phyloP scores from a whole-genome alignment of 1,139 yeast genomes.

The Scheffersomyces stambukii region DNA sequence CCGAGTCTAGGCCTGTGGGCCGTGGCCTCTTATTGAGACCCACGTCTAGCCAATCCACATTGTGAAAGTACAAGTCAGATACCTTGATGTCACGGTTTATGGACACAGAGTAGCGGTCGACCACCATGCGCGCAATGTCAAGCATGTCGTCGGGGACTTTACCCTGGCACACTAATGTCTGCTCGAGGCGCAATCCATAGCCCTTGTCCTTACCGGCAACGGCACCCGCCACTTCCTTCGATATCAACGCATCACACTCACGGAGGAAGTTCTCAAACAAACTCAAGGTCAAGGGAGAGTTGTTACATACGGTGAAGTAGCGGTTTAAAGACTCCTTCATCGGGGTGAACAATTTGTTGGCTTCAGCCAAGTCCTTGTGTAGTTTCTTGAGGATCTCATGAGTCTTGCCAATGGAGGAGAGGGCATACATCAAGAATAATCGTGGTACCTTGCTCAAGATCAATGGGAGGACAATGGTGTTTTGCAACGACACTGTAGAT shows the following conservation, averaged over 20 bases:
- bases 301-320: conserved; percentile 48
- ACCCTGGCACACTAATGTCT: conserved; percentile 63
- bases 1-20: too few relatives aligned
- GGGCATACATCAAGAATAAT: conserved; percentile 61
- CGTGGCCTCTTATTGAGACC: conserved; percentile 20
- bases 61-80: conserved; percentile 58
- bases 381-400: conserved; percentile 53
- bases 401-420: conserved; percentile 66
- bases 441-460: conserved; percentile 68
- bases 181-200: conserved; percentile 50
- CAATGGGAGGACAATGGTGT: conserved; percentile 47
- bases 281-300: conserved; percentile 55
- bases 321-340: conserved; percentile 53
- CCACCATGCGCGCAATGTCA: conserved; percentile 24
- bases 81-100: conserved; percentile 39
- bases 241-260: conserved; percentile 41
- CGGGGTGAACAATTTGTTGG: conserved; percentile 44
- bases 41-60: conserved; percentile 65
- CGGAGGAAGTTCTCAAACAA: conserved; percentile 60
- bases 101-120: conserved; percentile 29
- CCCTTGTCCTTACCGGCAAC: conserved; percentile 26
- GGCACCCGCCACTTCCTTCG: conserved; percentile 24
- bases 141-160: conserved; percentile 45
- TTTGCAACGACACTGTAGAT: conserved; percentile 23
- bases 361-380: conserved; percentile 38